Percentiles rank a stretch among this genome's conserved stretches.
phyloP scores from a whole-genome alignment of 2,329 filamentous ascomycete genomes.

The Penicillium sp. region DNA sequence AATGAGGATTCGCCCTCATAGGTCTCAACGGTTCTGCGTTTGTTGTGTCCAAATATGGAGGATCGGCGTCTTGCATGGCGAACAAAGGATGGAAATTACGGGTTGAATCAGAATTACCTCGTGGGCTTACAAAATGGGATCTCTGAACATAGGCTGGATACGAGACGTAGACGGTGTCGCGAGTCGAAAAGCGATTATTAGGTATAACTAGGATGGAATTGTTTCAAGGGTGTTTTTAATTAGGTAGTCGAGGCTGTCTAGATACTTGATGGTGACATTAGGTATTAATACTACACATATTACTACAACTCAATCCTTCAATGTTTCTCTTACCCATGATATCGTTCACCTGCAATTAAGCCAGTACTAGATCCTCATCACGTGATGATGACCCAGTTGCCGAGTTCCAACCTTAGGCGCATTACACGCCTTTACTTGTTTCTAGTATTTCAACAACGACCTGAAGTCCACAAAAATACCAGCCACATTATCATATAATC shows the following conservation, averaged over 20 bases:
- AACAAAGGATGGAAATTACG: slow-evolving; percentile 26
- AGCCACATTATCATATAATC: background rate
- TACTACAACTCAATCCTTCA: background rate
- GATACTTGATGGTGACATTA: slow-evolving; percentile 6
- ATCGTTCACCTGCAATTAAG: background rate
- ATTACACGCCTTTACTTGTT: background rate
- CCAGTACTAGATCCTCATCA: background rate
- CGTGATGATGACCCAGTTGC: background rate
- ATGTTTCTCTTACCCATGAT: background rate
- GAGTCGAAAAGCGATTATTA: slow-evolving; percentile 20
- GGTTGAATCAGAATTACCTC: slow-evolving; percentile 25
- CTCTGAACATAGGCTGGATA: slow-evolving; percentile 32
- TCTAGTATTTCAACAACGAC: background rate
- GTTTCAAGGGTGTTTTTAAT: background rate
- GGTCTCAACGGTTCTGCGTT: slow-evolving; percentile 27
- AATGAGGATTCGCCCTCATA: slow-evolving; percentile 31
- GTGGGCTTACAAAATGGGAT: slow-evolving; percentile 27
- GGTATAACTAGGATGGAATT: background rate
- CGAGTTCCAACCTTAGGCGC: background rate
- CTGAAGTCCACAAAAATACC: background rate
- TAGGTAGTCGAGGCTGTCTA: slow-evolving; percentile 6
- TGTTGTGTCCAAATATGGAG: slow-evolving; percentile 29
- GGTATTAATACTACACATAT: slow-evolving; percentile 7
- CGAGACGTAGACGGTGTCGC: slow-evolving; percentile 25
- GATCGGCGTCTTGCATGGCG: slow-evolving; percentile 30